Evolutionary conservation across 2,329 filamentous ascomycete genomes (phyloP).

Genomic region (Sarocladiaceae sp.): DNA sequence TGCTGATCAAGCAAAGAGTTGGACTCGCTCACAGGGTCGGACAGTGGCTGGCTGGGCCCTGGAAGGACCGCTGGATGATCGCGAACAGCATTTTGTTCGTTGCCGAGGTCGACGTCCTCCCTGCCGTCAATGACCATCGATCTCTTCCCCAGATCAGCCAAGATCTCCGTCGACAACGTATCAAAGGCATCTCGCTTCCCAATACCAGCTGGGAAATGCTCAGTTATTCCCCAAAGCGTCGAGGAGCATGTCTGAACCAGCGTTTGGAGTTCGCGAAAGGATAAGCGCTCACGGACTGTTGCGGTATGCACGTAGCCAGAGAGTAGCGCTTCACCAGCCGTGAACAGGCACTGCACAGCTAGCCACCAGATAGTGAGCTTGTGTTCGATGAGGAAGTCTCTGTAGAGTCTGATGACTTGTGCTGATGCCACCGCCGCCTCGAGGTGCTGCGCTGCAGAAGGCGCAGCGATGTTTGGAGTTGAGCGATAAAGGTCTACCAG

Average conservation of each 20-base stretch:
- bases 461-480: neutral
- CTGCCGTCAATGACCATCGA: neutral
- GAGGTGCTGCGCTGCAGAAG: neutral
- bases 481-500: neutral
- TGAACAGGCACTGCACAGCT: neutral
- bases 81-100: neutral
- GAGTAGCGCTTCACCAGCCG: neutral
- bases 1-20: neutral
- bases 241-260: conserved; percentile 1
- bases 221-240: neutral
- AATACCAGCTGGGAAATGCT: conserved; percentile 1
- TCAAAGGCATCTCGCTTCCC: conserved; percentile 4
- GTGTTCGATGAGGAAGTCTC: neutral
- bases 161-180: neutral
- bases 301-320: neutral
- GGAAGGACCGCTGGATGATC: too few relatives aligned
- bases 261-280: neutral
- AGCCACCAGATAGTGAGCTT: conserved; percentile 5
- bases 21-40: too few relatives aligned
- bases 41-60: too few relatives aligned
- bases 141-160: neutral
- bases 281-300: neutral
- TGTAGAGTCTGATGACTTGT: neutral
- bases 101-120: neutral
- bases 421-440: neutral